phyloP scores from a whole-genome alignment of 768 basidiomycete genomes.

The Mycena vulgaris region DNA sequence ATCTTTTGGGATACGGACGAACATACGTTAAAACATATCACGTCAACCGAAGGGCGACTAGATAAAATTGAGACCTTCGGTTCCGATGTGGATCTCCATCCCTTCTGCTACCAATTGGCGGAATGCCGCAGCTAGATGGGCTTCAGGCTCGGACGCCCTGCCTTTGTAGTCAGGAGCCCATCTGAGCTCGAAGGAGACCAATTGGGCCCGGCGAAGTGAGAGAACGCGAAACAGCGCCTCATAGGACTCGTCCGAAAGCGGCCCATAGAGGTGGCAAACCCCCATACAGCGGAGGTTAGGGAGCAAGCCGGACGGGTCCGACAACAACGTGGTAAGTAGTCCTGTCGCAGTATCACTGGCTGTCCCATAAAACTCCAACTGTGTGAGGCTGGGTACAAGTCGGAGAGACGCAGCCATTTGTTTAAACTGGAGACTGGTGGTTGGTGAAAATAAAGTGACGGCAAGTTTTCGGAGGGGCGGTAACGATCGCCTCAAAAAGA shows the following conservation, averaged over 20 bases:
- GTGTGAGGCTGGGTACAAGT: not conserved
- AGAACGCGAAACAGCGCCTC: not conserved
- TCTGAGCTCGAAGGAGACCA: not conserved
- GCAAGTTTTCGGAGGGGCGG: conserved; percentile 8
- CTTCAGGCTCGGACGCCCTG: too few species aligned
- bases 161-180: not conserved
- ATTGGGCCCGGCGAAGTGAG: not conserved
- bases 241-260: not conserved
- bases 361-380: not conserved
- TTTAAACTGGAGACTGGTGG: too few species aligned
- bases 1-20: too few species aligned
- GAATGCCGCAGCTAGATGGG: too few species aligned
- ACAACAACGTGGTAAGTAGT: not conserved
- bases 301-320: not conserved
- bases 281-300: not conserved
- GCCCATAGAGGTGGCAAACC: not conserved
- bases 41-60: too few species aligned
- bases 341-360: too few species aligned
- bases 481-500: conserved; percentile 1
- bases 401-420: not conserved
- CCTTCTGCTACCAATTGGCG: too few species aligned
- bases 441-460: not conserved
- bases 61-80: too few species aligned
- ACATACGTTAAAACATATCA: too few species aligned
- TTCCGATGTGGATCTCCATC: too few species aligned